phyloP scores from a whole-genome alignment of 106 monocot genomes.

The Dendrobium nobile region DNA sequence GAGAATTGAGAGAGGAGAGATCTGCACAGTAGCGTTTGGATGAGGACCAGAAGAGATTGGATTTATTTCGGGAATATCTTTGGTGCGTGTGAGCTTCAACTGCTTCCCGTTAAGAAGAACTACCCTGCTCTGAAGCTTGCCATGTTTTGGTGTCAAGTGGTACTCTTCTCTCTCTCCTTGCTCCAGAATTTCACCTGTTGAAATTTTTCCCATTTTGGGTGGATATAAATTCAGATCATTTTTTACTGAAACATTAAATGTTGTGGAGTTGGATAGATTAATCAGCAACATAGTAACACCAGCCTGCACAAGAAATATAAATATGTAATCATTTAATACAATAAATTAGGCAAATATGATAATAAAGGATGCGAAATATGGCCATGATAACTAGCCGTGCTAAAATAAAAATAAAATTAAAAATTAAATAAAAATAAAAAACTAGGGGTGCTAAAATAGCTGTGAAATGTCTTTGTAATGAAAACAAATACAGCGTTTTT shows the following conservation, averaged over 20 bases:
- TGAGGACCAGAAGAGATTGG: conserved; percentile 8
- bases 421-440: too few relatives aligned
- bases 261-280: conserved; percentile 37
- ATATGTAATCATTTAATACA: not conserved
- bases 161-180: conserved; percentile 30
- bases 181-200: not conserved
- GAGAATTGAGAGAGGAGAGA: conserved; percentile 39
- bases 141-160: conserved; percentile 38
- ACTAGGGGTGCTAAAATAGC: too few relatives aligned
- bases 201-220: not conserved
- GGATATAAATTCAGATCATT: conserved; percentile 30
- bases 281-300: conserved; percentile 27
- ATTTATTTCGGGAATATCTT: conserved; percentile 33
- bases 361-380: too few relatives aligned
- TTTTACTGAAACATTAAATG: conserved; percentile 21
- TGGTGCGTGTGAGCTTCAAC: conserved; percentile 20
- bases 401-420: too few relatives aligned
- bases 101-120: conserved; percentile 59
- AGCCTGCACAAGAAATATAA: conserved; percentile 6
- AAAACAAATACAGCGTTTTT: too few relatives aligned
- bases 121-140: conserved; percentile 28
- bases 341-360: too few relatives aligned
- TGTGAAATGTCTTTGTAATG: too few relatives aligned
- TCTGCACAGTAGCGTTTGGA: not conserved
- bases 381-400: too few relatives aligned